Conservation (phyloP, 345 rosid genomes). For the Camelina laxa region DNA sequence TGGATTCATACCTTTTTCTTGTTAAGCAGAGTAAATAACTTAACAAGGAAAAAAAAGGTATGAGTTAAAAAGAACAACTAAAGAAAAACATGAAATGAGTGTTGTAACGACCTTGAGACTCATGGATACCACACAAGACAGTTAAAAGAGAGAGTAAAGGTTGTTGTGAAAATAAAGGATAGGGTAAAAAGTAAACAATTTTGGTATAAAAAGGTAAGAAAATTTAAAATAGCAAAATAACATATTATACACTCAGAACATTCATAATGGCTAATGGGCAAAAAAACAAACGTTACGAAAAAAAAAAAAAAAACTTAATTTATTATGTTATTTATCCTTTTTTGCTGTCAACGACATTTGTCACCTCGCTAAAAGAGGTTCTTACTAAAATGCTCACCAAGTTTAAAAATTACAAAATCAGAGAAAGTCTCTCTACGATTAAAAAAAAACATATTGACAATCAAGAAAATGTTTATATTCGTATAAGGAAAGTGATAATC, state of each 20-base stretch:
- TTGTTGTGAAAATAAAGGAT: neutral
- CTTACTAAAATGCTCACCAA: neutral
- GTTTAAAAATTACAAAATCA: neutral
- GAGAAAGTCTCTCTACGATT: neutral
- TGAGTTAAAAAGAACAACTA: neutral
- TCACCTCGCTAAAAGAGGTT: neutral
- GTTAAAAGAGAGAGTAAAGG: neutral
- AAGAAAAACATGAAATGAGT: conserved; percentile 32
- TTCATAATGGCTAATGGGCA: neutral
- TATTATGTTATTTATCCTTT: neutral
- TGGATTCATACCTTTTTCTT: too few relatives aligned
- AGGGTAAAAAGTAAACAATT: conserved; percentile 5
- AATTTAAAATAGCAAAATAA: too few relatives aligned
- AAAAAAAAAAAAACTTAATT: neutral
- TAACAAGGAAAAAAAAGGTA: neutral
- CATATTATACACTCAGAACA: neutral
- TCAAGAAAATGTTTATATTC: neutral
- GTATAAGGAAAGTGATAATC: too few relatives aligned
- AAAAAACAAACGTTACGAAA: too few relatives aligned
- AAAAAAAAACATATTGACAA: neutral
- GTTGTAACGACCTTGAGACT: conserved; percentile 39
- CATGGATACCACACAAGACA: conserved; percentile 31
- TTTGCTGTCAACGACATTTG: neutral
- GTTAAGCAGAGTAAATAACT: conserved; percentile 9
- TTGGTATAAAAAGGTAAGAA: neutral